phyloP scores from a whole-genome alignment of 192 early-diverging fungal genomes.

The Mortierella antarctica region DNA sequence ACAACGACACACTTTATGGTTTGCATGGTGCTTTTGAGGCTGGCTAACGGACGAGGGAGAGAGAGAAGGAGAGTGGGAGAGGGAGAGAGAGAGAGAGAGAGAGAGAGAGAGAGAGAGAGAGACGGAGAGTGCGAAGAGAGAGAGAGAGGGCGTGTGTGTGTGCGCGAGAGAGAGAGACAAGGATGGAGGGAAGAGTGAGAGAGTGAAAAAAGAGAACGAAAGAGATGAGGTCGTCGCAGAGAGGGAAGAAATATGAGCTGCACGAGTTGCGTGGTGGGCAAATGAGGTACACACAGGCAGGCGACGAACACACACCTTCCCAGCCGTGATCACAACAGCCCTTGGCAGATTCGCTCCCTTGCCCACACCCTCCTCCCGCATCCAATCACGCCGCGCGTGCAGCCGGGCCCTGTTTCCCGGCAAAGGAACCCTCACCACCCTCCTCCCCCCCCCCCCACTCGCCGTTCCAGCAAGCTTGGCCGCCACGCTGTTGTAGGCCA shows the following conservation, averaged over 20 bases:
- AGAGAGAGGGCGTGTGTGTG: neutral
- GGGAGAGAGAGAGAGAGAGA: neutral
- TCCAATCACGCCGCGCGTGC: too few species aligned
- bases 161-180: neutral
- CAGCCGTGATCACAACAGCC: too few species aligned
- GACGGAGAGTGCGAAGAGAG: neutral
- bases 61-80: neutral
- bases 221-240: neutral
- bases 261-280: conserved; percentile 2
- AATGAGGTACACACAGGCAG: too few species aligned
- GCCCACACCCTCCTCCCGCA: too few species aligned
- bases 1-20: conserved; percentile 88
- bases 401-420: neutral
- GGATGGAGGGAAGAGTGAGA: neutral
- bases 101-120: neutral
- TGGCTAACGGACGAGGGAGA: neutral
- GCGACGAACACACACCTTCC: too few species aligned
- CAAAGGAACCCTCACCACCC: neutral
- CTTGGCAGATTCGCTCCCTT: too few species aligned
- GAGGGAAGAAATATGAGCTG: neutral
- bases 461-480: neutral
- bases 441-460: neutral
- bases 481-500: too few species aligned
- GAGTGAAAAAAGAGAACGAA: neutral
- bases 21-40: conserved; percentile 65